Evolutionary conservation across 2,329 filamentous ascomycete genomes (phyloP).

Genomic region (Rhexocercosporidium sp.): DNA sequence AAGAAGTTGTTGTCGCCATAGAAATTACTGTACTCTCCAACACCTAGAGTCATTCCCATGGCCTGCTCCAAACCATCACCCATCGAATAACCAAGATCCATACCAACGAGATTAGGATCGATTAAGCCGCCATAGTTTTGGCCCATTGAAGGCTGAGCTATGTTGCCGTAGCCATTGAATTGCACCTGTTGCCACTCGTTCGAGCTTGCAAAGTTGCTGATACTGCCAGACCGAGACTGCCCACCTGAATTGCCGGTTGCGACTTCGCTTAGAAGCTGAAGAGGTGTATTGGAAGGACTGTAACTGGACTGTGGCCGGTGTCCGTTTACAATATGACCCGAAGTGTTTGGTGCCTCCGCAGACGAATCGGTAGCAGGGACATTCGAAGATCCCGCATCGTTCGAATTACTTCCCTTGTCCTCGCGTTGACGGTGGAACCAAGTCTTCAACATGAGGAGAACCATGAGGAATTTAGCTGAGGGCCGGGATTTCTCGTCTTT

Average conservation of each 20-base stretch:
- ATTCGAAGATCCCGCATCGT: not conserved
- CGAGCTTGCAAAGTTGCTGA: slow-evolving; percentile 29
- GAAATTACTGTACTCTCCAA: slow-evolving; percentile 40
- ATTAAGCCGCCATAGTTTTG: slow-evolving; percentile 30
- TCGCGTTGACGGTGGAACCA: slow-evolving; percentile 54
- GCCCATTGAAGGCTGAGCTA: slow-evolving; percentile 27
- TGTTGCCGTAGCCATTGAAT: slow-evolving; percentile 3
- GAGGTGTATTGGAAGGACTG: slow-evolving; percentile 42
- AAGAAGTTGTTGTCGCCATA: slow-evolving; percentile 41
- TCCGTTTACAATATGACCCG: not conserved
- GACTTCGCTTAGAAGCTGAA: slow-evolving; percentile 49
- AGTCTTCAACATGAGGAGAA: slow-evolving; percentile 70
- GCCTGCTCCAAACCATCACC: slow-evolving; percentile 43
- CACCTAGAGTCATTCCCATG: slow-evolving; percentile 41
- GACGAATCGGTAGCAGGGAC: slow-evolving; percentile 4
- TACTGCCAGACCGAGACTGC: slow-evolving; percentile 32
- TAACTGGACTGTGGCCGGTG: slow-evolving; percentile 36
- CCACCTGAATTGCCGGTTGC: slow-evolving; percentile 43
- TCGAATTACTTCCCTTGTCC: slow-evolving; percentile 24
- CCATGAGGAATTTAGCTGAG: slow-evolving; percentile 72
- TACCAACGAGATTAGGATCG: slow-evolving; percentile 37
- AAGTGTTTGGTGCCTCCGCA: slow-evolving; percentile 1
- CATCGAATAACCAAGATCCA: slow-evolving; percentile 38
- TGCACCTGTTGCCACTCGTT: slow-evolving; percentile 32
- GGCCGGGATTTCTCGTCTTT: slow-evolving; percentile 68